phyloP scores from a whole-genome alignment of 768 basidiomycete genomes.

The Brasilioporus rufonigricans region DNA sequence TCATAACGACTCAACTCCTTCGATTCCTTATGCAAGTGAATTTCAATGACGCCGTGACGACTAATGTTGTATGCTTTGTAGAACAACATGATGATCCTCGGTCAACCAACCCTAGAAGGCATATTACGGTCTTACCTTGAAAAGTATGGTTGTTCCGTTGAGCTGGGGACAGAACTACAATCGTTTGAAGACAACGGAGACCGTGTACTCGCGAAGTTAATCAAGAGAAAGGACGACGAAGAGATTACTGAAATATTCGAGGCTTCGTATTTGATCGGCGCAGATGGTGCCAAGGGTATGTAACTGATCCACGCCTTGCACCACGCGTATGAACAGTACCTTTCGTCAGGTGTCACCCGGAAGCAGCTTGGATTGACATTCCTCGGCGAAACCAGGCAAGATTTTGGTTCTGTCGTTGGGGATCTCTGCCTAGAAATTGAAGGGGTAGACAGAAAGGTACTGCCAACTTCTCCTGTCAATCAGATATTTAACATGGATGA shows the following conservation, averaged over 20 bases:
- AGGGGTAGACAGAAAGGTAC: constrained; percentile 28
- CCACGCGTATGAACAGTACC: no score
- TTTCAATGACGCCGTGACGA: neutral
- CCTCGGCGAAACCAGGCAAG: constrained; percentile 36
- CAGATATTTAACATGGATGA: no score
- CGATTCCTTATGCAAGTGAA: constrained; percentile 25
- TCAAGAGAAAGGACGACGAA: constrained; percentile 22
- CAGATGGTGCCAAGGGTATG: constrained; percentile 39
- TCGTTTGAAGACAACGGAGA: constrained; percentile 40
- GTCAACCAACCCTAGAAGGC: constrained; percentile 31
- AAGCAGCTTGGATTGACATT: constrained; percentile 42
- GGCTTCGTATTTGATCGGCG: constrained; percentile 38
- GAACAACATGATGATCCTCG: constrained; percentile 12
- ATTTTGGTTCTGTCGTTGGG: constrained; percentile 29
- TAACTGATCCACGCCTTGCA: neutral
- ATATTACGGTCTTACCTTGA: constrained; percentile 18
- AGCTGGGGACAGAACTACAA: constrained; percentile 43
- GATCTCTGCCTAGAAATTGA: constrained; percentile 36
- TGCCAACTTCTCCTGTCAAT: neutral
- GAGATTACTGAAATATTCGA: constrained; percentile 26
- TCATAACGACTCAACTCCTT: constrained; percentile 21
- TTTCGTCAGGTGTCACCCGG: constrained; percentile 33
- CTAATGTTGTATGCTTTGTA: neutral
- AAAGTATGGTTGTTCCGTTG: constrained; percentile 31
- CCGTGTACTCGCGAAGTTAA: constrained; percentile 36